Evolutionary conservation across 768 basidiomycete species (phyloP).

Genomic region (Leucocoprinus sp.): DNA sequence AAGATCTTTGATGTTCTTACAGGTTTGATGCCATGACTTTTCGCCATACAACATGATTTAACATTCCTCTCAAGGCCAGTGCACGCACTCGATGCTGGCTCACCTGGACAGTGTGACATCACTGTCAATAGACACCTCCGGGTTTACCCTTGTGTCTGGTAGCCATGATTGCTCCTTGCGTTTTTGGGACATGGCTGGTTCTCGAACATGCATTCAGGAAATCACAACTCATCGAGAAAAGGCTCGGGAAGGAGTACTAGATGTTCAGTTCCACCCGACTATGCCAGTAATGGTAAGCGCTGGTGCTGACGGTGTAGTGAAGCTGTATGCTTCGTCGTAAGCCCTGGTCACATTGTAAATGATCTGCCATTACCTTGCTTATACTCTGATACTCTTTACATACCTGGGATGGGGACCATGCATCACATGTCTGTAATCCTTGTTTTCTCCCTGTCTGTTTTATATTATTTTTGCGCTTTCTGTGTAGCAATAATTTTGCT

Average conservation of each 20-base stretch:
- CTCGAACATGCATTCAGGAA: constrained; percentile 81
- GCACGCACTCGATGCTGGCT: constrained; percentile 83
- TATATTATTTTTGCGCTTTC: constrained; percentile 17
- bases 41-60: not conserved
- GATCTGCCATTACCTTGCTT: constrained; percentile 16
- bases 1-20: constrained; percentile 80
- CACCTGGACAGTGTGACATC: constrained; percentile 92
- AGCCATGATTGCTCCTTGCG: constrained; percentile 92
- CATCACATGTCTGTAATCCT: constrained; percentile 18
- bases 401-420: constrained; percentile 25
- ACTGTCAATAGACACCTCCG: constrained; percentile 79
- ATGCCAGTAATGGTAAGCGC: constrained; percentile 86
- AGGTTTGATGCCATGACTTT: constrained; percentile 37
- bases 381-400: constrained; percentile 29
- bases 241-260: constrained; percentile 84
- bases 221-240: constrained; percentile 85
- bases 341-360: constrained; percentile 17
- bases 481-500: constrained; percentile 12
- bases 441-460: constrained; percentile 20
- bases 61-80: constrained; percentile 48
- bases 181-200: constrained; percentile 87
- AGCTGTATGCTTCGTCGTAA: constrained; percentile 83
- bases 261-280: constrained; percentile 76
- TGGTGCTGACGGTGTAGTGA: constrained; percentile 93
- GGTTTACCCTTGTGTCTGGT: constrained; percentile 81